Evolutionary conservation across 1,284 basidiomycete species (phyloP).

Genomic region (Ceratobasidium sp.): DNA sequence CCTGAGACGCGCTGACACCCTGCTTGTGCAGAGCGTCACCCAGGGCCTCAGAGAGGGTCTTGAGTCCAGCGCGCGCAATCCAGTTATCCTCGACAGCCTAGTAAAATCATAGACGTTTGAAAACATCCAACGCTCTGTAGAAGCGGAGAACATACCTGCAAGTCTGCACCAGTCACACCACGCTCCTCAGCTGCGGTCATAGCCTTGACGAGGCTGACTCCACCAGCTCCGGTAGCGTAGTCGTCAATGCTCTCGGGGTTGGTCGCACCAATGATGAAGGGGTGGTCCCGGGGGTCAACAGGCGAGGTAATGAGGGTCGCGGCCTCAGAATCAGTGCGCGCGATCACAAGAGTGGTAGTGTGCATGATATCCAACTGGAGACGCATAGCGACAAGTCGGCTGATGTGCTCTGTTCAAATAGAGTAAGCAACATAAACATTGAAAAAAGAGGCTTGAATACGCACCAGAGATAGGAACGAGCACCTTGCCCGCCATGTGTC

Average conservation of each 20-base stretch:
- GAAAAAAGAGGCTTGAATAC: constrained; percentile 53
- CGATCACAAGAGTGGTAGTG: constrained; percentile 78
- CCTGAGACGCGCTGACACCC: constrained; percentile 53
- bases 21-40: constrained; percentile 77
- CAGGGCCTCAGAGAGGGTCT: constrained; percentile 81
- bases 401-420: constrained; percentile 78
- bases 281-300: constrained; percentile 95
- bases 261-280: constrained; percentile 94
- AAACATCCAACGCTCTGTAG: too few relatives aligned
- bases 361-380: constrained; percentile 85
- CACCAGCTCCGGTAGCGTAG: constrained; percentile 25
- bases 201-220: constrained; percentile 69
- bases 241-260: constrained; percentile 62
- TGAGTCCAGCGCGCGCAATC: constrained; percentile 78
- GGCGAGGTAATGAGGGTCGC: constrained; percentile 97
- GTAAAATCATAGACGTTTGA: too few relatives aligned
- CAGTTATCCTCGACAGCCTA: constrained; percentile 85
- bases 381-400: constrained; percentile 79
- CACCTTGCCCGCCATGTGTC: constrained; percentile 82
- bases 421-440: constrained; percentile 57
- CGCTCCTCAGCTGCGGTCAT: constrained; percentile 86
- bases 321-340: constrained; percentile 85
- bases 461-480: constrained; percentile 54
- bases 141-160: constrained; percentile 72
- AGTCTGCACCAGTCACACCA: constrained; percentile 80